Percentiles rank a stretch among this genome's conserved stretches.
These are phyloP conservation scores for Gossypium schwendimanii DNA, from an alignment of 441 rosid species.

Conservation along the genomic window DNA sequence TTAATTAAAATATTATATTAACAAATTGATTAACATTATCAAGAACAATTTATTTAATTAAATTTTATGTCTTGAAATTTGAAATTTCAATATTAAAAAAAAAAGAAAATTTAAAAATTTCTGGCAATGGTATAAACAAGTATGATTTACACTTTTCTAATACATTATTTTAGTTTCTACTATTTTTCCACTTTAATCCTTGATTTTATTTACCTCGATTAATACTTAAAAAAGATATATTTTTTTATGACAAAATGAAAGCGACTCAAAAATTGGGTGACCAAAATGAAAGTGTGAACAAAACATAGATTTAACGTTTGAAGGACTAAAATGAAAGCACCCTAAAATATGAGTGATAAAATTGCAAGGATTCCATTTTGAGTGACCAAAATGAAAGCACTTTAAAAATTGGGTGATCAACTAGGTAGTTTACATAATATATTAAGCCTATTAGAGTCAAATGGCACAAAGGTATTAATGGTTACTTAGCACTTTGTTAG, in stretches of 20 bases:
- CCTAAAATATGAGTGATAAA: neutral
- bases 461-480: neutral
- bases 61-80: neutral
- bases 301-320: neutral
- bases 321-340: too few species aligned
- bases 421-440: neutral
- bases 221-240: too few species aligned
- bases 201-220: neutral
- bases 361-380: neutral
- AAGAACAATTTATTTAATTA: too few species aligned
- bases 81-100: neutral
- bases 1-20: too few species aligned
- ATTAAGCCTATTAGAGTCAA: neutral
- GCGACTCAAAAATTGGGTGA: neutral
- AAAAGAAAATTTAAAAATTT: too few species aligned
- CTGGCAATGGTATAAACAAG: neutral
- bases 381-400: neutral
- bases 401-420: neutral
- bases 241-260: neutral
- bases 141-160: neutral
- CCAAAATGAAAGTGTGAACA: neutral
- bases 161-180: neutral
- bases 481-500: neutral
- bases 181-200: neutral
- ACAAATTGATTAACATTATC: neutral